Percentiles rank a stretch among this genome's conserved stretches.
Evolutionary conservation across 2,329 filamentous ascomycete genomes (phyloP).

Genomic region (Didymella lethalis): DNA sequence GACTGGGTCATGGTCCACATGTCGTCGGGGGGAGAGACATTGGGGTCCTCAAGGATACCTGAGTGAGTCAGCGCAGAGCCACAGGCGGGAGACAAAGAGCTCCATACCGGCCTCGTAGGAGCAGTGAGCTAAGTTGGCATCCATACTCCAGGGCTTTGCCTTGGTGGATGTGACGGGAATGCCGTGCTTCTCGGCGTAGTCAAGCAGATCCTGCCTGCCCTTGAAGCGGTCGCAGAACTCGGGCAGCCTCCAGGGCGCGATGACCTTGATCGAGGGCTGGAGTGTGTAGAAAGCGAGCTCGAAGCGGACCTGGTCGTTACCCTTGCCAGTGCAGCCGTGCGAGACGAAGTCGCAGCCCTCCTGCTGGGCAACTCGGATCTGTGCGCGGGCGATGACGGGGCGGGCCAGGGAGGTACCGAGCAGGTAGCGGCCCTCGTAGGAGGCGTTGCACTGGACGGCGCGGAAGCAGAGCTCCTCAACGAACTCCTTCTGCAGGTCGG

Average conservation of each 20-base stretch:
- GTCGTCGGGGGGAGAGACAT: slow-evolving; percentile 72
- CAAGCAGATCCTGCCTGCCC: slow-evolving; percentile 75
- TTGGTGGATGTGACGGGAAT: slow-evolving; percentile 78
- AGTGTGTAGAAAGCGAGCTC: slow-evolving; percentile 69
- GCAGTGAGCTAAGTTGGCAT: slow-evolving; percentile 78
- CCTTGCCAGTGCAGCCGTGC: slow-evolving; percentile 57
- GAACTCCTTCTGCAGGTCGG: slow-evolving; percentile 76
- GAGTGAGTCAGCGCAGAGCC: slow-evolving; percentile 7
- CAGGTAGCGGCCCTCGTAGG: slow-evolving; percentile 63
- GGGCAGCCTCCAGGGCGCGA: slow-evolving; percentile 77
- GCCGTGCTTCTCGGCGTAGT: slow-evolving; percentile 71
- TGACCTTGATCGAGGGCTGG: slow-evolving; percentile 72
- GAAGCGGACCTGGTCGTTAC: slow-evolving; percentile 72
- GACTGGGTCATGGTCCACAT: slow-evolving; percentile 81
- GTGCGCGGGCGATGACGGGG: slow-evolving; percentile 73
- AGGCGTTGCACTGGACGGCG: slow-evolving; percentile 74
- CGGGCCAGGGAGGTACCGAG: slow-evolving; percentile 70
- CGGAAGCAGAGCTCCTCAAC: slow-evolving; percentile 82
- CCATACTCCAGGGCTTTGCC: slow-evolving; percentile 63
- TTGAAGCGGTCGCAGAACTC: slow-evolving; percentile 75
- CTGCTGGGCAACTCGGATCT: slow-evolving; percentile 70
- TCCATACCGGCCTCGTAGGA: slow-evolving; percentile 74
- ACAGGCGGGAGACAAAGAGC: accelerated
- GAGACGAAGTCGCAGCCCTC: slow-evolving; percentile 64
- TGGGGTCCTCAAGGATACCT: slow-evolving; percentile 70